Percentiles rank a stretch among this genome's conserved stretches.
Evolutionary conservation across 495 filamentous ascomycete genomes (phyloP).

Genomic region (Aspergillus olivimuriae): DNA sequence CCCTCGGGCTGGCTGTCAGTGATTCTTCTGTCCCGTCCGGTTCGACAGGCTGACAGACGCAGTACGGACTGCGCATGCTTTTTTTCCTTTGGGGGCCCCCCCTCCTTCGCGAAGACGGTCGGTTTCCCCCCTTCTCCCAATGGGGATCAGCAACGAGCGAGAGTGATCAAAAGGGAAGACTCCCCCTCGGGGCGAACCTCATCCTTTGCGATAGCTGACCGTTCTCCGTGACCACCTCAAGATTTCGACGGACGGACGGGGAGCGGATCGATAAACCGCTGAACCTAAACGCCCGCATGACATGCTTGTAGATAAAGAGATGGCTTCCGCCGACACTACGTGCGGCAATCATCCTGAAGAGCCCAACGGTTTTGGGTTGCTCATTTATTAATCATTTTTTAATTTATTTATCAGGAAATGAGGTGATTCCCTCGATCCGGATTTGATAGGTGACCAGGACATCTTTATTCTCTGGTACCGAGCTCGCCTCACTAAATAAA

Average conservation of each 20-base stretch:
- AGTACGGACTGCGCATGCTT: not conserved
- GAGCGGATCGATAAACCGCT: constrained; percentile 36
- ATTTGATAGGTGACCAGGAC: not conserved
- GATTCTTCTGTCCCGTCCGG: not conserved
- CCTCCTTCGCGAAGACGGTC: not conserved
- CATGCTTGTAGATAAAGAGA: constrained; percentile 20
- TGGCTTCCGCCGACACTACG: constrained; percentile 14
- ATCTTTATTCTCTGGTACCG: constrained; percentile 4
- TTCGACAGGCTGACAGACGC: not conserved
- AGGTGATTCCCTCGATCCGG: not conserved
- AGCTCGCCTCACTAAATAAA: not conserved
- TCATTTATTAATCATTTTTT: too few species aligned
- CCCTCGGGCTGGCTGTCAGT: not conserved
- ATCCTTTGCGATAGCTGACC: constrained; percentile 4
- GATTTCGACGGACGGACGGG: constrained; percentile 20
- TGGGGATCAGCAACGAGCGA: not conserved
- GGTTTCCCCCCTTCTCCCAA: not conserved
- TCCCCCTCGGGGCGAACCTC: constrained; percentile 10
- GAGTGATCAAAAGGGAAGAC: constrained; percentile 8
- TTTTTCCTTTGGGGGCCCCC: too few species aligned
- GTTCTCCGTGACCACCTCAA: constrained; percentile 5
- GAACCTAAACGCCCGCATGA: constrained; percentile 37
- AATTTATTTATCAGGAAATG: too few species aligned
- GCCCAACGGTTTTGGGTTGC: constrained; percentile 8
- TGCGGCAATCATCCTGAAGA: constrained; percentile 15